A percentile compares a stretch with the other conserved stretches of the same genome.
Evolutionary conservation across 192 early-diverging fungal species (phyloP).

Genomic region (Chytriomyces hyalinus): DNA sequence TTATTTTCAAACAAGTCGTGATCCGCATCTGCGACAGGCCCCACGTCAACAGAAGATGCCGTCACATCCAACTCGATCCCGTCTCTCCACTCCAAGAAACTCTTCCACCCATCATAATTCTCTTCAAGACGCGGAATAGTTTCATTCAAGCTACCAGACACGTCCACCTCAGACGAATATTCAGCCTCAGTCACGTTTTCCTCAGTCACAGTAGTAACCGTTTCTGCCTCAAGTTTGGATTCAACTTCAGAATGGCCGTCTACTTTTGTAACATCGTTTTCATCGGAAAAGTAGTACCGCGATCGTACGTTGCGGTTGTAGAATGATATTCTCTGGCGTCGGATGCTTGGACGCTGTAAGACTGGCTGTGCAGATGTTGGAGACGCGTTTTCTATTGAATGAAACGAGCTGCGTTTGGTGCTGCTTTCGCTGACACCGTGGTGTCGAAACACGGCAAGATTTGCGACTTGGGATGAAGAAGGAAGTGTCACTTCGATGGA

Average conservation of each 20-base stretch:
- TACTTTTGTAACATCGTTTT: neutral
- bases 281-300: neutral
- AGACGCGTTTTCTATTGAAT: too few relatives aligned
- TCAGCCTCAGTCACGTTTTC: neutral
- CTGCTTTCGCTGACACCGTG: too few relatives aligned
- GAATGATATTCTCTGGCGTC: conserved; percentile 20
- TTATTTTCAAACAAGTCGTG: neutral
- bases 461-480: too few relatives aligned
- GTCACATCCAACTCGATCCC: conserved; percentile 11
- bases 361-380: neutral
- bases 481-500: neutral
- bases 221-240: conserved; percentile 5
- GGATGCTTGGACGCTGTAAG: neutral
- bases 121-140: neutral
- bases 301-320: conserved; percentile 15
- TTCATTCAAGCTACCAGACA: too few relatives aligned
- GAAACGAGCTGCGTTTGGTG: too few relatives aligned
- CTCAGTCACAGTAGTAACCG: neutral
- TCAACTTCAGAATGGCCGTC: conserved; percentile 5
- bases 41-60: neutral
- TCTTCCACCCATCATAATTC: conserved; percentile 21
- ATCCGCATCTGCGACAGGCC: neutral
- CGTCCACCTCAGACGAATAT: neutral
- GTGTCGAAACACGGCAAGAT: too few relatives aligned
- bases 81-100: conserved; percentile 28